These are phyloP conservation scores for Sextonia rubra DNA, from an alignment of 164 flowering plant species.

Conservation along the genomic window DNA sequence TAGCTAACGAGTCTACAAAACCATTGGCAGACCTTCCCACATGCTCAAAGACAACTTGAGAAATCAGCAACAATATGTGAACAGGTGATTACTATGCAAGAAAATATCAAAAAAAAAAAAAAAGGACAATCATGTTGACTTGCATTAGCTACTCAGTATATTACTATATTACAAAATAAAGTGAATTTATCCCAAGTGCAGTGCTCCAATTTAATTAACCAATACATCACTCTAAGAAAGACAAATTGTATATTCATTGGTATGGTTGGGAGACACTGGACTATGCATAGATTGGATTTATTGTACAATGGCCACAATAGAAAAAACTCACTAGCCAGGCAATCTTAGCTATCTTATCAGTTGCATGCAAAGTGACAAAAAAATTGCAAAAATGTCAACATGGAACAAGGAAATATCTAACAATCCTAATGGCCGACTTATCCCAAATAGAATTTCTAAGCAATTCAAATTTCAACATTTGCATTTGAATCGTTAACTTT, in stretches of 20 bases:
- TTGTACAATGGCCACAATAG: neutral
- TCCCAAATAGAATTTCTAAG: neutral
- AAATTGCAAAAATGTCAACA: neutral
- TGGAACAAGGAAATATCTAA: neutral
- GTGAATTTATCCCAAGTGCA: neutral
- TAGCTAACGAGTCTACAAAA: too few species aligned
- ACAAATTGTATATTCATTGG: neutral
- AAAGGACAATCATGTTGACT: neutral
- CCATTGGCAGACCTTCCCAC: too few species aligned
- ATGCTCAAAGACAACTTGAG: too few species aligned
- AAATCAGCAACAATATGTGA: neutral
- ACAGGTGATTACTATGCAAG: neutral
- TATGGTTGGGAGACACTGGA: neutral
- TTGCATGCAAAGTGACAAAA: too few species aligned
- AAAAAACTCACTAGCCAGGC: neutral
- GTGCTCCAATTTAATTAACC: neutral
- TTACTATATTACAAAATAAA: neutral
- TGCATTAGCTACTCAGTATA: neutral
- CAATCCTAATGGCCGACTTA: neutral
- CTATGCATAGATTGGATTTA: neutral
- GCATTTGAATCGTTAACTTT: neutral
- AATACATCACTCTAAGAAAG: neutral
- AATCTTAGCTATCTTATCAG: neutral
- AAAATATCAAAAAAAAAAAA: neutral
- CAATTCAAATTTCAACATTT: neutral